Evolutionary conservation across 257 asterid species (phyloP).

Genomic region (Ophiorrhiza pumila): DNA sequence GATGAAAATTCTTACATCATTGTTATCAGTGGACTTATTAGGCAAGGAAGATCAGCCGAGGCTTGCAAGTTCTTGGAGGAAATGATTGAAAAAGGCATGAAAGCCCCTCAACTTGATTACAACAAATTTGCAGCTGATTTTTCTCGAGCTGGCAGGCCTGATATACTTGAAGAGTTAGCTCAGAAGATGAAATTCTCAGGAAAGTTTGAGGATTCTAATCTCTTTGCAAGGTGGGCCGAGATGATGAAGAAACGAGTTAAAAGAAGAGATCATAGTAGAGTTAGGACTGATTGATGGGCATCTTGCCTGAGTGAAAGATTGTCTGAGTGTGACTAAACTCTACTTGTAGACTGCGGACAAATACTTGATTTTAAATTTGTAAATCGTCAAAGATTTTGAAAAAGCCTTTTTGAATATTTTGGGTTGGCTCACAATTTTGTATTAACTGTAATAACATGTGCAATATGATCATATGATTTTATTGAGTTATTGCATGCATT

Average conservation of each 20-base stretch:
- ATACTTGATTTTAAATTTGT: background rate
- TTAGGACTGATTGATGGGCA: background rate
- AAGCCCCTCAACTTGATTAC: conserved; percentile 66
- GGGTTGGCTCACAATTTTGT: background rate
- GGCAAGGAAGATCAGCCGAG: conserved; percentile 66
- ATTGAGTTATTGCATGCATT: background rate
- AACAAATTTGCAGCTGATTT: conserved; percentile 56
- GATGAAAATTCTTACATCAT: conserved; percentile 82
- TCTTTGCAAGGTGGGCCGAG: conserved; percentile 50
- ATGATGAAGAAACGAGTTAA: conserved; percentile 43
- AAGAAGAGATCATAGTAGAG: conserved; percentile 15
- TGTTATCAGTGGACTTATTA: conserved; percentile 65
- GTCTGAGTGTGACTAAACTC: too few relatives aligned
- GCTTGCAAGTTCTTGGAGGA: conserved; percentile 71
- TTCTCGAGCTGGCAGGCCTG: conserved; percentile 47
- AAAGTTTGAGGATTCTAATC: conserved; percentile 49
- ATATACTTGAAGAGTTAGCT: conserved; percentile 52
- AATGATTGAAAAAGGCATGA: conserved; percentile 89
- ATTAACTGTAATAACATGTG: background rate
- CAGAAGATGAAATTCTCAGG: conserved; percentile 57
- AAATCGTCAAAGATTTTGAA: background rate
- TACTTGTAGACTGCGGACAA: background rate
- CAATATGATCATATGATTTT: background rate
- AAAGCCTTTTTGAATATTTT: background rate
- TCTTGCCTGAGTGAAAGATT: conserved; percentile 17